Evolutionary conservation across 129 eudicot species (phyloP), one percentile per base, ranked within the genome.

Genomic region (Flaveria trinervia): DNA sequence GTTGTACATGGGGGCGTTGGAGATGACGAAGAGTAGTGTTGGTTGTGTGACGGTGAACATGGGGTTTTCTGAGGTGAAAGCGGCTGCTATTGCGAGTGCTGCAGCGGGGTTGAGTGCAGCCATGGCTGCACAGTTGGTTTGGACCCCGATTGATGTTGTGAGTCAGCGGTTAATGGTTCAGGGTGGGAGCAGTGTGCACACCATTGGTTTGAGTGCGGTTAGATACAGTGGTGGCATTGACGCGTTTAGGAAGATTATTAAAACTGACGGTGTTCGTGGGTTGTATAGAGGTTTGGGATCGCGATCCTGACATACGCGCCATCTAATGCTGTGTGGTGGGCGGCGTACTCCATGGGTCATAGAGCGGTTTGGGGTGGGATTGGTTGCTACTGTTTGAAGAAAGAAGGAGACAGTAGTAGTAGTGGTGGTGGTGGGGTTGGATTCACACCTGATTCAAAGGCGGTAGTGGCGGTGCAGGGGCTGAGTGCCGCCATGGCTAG

Each of bases 321-420:
- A 12, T 92, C 96, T 0, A 92, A 90, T 68, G 97, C 97, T 3
- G 88, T 86, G n/a, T 92, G 97, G 97, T 92, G 97, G 97, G 93
- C 87, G 4, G 87, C 91, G 23, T 92, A 92, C 65, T 89, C 93
- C 20, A 57, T 80, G 22, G 90, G 89, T 2, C 85, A 88, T 62
- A 67, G 93, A 46, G 71, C 75, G 71, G 88, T 92, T 56, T 88
- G 96, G 96, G 84, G 85, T 14, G 83, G 85, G 26, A n/a, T 92
- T 26, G 96, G 93, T n/a, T 74, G 83, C 54, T 81, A 86, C 76
- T 76, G 28, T 49, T 12, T 86, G 70, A 89, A 82, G 45, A 89
- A 89, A 75, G 84, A 84, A 33, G 86, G 85, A 10, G 56, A 73
- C 0, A 82, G 82, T 16, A 54, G 73, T 23, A 85, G 86, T 15